These are phyloP conservation scores for Botrytis hyacinthi DNA, from an alignment of 2,329 filamentous ascomycete genomes.

Conservation along the genomic window DNA sequence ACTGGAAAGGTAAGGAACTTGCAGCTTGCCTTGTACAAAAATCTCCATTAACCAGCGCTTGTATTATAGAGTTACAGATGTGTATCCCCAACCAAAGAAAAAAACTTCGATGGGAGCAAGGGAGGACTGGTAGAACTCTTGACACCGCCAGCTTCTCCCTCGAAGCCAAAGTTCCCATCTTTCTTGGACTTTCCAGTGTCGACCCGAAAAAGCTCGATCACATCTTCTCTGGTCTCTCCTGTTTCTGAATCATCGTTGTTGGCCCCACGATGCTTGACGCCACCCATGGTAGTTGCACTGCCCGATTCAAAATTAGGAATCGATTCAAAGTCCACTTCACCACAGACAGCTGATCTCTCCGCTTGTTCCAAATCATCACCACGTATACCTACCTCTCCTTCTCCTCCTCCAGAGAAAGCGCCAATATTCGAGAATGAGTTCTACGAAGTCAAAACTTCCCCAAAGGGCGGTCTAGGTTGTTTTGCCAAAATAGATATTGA, in stretches of 20 bases:
- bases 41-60: neutral
- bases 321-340: neutral
- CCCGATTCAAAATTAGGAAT: neutral
- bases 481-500: constrained; percentile 36
- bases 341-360: neutral
- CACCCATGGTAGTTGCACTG: neutral
- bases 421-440: constrained; percentile 29
- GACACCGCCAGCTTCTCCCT: constrained; percentile 2
- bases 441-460: constrained; percentile 34
- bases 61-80: neutral
- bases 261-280: neutral
- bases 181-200: constrained; percentile 1
- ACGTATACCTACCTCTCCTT: neutral
- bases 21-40: neutral
- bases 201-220: neutral
- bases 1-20: constrained; percentile 14
- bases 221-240: neutral
- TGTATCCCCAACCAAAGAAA: neutral
- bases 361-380: neutral
- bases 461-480: constrained; percentile 35
- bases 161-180: neutral
- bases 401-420: neutral
- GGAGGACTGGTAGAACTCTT: neutral
- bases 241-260: neutral
- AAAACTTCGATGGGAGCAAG: neutral